Evolutionary conservation across 2,329 filamentous ascomycete genomes (phyloP).

Genomic region (Corinectria fuckeliana): DNA sequence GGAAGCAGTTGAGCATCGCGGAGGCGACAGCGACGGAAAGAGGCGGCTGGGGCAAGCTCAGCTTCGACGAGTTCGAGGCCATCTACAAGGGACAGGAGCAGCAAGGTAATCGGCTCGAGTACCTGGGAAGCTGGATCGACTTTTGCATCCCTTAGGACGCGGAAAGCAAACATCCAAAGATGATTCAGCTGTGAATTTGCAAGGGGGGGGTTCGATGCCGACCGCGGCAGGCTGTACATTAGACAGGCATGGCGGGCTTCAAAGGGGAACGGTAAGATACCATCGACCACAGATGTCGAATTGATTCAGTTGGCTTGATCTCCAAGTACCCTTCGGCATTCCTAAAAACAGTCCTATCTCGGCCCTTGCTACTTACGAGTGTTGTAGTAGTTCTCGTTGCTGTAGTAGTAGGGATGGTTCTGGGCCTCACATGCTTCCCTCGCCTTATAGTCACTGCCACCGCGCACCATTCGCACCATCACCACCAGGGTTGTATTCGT

Average conservation of each 20-base stretch:
- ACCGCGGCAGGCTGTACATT: not conserved
- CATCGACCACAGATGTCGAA: not conserved
- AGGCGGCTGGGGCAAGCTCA: conserved; percentile 82
- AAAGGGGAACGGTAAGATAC: not conserved
- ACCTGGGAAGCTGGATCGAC: conserved; percentile 92
- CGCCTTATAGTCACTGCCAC: not conserved
- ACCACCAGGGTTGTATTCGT: not conserved
- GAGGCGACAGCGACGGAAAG: conserved; percentile 73
- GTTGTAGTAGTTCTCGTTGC: not conserved
- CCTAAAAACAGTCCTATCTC: no score
- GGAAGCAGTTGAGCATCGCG: conserved; percentile 65
- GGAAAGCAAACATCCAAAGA: not conserved
- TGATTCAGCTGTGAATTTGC: not conserved
- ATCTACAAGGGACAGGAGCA: conserved; percentile 74
- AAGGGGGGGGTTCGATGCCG: not conserved
- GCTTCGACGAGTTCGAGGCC: conserved; percentile 78
- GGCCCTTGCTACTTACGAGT: not conserved
- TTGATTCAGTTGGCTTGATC: not conserved
- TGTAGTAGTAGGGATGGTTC: not conserved
- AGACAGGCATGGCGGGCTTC: not conserved
- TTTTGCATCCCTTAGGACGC: conserved; percentile 67
- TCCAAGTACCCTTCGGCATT: not conserved
- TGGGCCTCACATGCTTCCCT: not conserved
- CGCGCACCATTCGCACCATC: not conserved
- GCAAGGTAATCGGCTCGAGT: conserved; percentile 70